These are phyloP conservation scores for Kazachstania bromeliacearum DNA, from an alignment of 805 yeast species.

Conservation along the genomic window DNA sequence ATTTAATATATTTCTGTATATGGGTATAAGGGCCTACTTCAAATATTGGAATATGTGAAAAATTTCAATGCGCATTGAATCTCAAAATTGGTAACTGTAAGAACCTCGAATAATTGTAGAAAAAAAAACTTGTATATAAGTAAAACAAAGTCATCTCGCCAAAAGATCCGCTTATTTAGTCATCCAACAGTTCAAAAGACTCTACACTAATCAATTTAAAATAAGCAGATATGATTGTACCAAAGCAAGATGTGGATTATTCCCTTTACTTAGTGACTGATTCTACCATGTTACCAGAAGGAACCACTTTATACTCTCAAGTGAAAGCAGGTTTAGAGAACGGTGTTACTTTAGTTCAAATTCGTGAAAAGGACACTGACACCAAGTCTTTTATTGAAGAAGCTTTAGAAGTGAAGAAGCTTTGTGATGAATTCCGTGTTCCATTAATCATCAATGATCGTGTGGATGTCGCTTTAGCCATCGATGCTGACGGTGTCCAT, in stretches of 20 bases:
- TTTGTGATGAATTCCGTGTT: conserved; percentile 51
- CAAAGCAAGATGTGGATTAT: conserved; percentile 31
- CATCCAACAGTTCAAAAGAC: no score
- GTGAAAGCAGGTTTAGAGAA: conserved; percentile 53
- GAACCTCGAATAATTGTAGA: no score
- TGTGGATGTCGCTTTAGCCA: conserved; percentile 80
- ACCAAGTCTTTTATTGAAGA: conserved; percentile 57
- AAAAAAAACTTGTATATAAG: no score
- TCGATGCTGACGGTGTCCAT: conserved; percentile 86
- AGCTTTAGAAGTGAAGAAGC: conserved; percentile 49
- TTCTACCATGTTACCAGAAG: conserved; percentile 60
- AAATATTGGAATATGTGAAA: no score
- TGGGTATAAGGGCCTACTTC: no score
- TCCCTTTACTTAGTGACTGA: conserved; percentile 74
- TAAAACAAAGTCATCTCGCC: no score
- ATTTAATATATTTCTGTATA: no score
- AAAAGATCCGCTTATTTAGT: no score
- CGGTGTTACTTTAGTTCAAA: conserved; percentile 75
- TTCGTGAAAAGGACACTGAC: conserved; percentile 67
- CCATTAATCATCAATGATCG: conserved; percentile 83
- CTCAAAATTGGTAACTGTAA: no score
- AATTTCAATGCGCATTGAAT: no score
- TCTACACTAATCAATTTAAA: no score
- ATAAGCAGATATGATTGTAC: conserved; percentile 11
- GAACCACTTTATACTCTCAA: conserved; percentile 46